Conservation (phyloP, 2,329 filamentous ascomycete species). For the Cladophialophora carrionii region DNA sequence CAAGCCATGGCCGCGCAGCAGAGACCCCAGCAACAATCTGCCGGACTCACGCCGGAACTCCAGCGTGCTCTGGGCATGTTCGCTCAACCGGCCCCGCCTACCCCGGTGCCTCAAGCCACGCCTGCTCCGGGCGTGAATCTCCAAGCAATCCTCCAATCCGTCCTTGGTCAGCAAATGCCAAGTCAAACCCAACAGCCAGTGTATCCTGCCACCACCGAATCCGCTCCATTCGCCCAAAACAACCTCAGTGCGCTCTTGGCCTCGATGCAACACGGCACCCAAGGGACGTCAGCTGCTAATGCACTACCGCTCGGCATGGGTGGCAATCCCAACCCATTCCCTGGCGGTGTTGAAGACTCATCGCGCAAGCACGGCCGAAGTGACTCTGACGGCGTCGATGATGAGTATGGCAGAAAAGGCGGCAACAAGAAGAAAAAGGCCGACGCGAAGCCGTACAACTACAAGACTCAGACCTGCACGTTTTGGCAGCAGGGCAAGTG, state of each 20-base stretch:
- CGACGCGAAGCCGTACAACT: slow-evolving; percentile 44
- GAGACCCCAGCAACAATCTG: slow-evolving; percentile 38
- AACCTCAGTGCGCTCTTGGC: slow-evolving; percentile 31
- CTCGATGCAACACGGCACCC: slow-evolving; percentile 26
- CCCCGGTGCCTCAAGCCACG: slow-evolving; percentile 30
- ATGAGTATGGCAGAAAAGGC: slow-evolving; percentile 31
- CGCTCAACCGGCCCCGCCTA: slow-evolving; percentile 39
- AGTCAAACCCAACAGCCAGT: slow-evolving; percentile 24
- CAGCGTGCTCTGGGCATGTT: slow-evolving; percentile 46
- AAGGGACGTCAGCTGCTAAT: slow-evolving; percentile 8
- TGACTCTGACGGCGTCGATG: slow-evolving; percentile 34
- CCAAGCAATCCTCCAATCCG: slow-evolving; percentile 26
- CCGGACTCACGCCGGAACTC: slow-evolving; percentile 25
- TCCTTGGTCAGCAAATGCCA: slow-evolving; percentile 41
- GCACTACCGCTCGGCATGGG: slow-evolving; percentile 25
- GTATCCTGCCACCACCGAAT: slow-evolving; percentile 37
- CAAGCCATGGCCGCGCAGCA: slow-evolving; percentile 39
- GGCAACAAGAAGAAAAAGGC: slow-evolving; percentile 36
- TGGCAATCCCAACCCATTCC: slow-evolving; percentile 31
- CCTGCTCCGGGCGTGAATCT: slow-evolving; percentile 30
- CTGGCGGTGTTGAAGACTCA: slow-evolving; percentile 24
- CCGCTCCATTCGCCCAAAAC: slow-evolving; percentile 4
- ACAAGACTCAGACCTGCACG: slow-evolving; percentile 53
- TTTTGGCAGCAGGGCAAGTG: slow-evolving; percentile 60
- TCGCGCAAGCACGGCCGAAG: slow-evolving; percentile 30